A percentile compares a stretch with the other conserved stretches of the same genome.
phyloP scores from a whole-genome alignment of 2,329 filamentous ascomycete species.

The Colletotrichum sp. region DNA sequence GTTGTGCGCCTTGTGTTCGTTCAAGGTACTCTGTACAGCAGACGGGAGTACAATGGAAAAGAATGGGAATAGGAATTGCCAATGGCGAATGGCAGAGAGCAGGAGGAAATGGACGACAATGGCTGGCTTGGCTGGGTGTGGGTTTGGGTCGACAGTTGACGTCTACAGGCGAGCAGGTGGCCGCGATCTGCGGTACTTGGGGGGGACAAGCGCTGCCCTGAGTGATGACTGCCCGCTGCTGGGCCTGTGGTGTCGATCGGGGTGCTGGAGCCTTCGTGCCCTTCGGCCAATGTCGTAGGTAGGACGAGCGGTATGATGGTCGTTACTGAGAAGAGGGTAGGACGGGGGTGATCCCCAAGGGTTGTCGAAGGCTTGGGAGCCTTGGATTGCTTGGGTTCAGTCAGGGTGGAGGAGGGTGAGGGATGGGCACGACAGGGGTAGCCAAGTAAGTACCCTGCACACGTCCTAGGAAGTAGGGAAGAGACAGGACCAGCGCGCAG shows the following conservation, averaged over 20 bases:
- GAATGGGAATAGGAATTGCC: not conserved
- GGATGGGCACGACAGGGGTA: constrained; percentile 5
- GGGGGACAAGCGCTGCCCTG: not conserved
- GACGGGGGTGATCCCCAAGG: not conserved
- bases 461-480: not conserved
- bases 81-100: not conserved
- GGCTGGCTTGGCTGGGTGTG: constrained; percentile 11
- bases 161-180: constrained; percentile 1
- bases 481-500: not conserved
- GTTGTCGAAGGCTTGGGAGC: constrained; percentile 2
- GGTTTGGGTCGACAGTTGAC: constrained; percentile 12
- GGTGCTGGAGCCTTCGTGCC: not conserved
- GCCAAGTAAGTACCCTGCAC: not conserved
- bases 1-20: not conserved
- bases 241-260: not conserved
- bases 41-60: not conserved
- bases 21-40: not conserved
- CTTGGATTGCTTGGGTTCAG: not conserved
- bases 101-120: not conserved
- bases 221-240: not conserved
- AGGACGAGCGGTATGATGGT: not conserved
- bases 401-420: not conserved
- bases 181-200: constrained; percentile 16
- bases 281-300: not conserved
- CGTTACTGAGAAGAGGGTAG: not conserved